phyloP scores from a whole-genome alignment of 1,284 basidiomycete species.

The Phellopilus nigrolimitatus region DNA sequence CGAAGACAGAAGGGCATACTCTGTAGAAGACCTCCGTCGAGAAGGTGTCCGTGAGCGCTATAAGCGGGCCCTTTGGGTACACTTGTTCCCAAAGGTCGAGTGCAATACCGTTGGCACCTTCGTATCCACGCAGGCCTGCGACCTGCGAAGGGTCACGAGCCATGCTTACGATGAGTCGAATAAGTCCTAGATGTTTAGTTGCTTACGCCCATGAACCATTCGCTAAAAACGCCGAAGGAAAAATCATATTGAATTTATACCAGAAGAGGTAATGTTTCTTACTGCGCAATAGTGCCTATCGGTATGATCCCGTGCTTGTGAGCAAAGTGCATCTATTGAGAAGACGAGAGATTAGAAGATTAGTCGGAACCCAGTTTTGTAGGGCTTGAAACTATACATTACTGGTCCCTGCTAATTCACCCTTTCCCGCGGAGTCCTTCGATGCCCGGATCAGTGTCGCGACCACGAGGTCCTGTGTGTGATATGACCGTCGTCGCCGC shows the following conservation, averaged over 20 bases:
- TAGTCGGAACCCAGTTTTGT: not conserved
- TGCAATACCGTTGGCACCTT: slow-evolving; percentile 66
- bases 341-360: not conserved
- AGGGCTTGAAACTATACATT: slow-evolving; percentile 52
- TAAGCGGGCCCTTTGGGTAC: slow-evolving; percentile 54
- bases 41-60: slow-evolving; percentile 92
- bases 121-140: slow-evolving; percentile 79
- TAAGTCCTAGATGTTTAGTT: too few relatives aligned
- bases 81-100: slow-evolving; percentile 82
- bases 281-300: slow-evolving; percentile 89
- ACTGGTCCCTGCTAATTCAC: slow-evolving; percentile 78
- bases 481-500: slow-evolving; percentile 77
- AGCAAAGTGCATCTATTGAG: slow-evolving; percentile 70
- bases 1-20: slow-evolving; percentile 32
- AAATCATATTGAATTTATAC: slow-evolving; percentile 8
- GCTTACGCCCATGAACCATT: slow-evolving; percentile 92
- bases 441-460: slow-evolving; percentile 62
- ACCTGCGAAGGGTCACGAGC: slow-evolving; percentile 40
- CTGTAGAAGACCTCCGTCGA: slow-evolving; percentile 81
- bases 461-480: slow-evolving; percentile 78
- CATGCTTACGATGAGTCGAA: not conserved
- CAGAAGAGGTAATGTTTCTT: slow-evolving; percentile 29
- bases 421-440: slow-evolving; percentile 45
- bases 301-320: slow-evolving; percentile 64
- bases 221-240: slow-evolving; percentile 39